A percentile compares a stretch with the other conserved stretches of the same genome.
phyloP scores from a whole-genome alignment of 2,329 filamentous ascomycete genomes.

The Coniochaeta sp. region DNA sequence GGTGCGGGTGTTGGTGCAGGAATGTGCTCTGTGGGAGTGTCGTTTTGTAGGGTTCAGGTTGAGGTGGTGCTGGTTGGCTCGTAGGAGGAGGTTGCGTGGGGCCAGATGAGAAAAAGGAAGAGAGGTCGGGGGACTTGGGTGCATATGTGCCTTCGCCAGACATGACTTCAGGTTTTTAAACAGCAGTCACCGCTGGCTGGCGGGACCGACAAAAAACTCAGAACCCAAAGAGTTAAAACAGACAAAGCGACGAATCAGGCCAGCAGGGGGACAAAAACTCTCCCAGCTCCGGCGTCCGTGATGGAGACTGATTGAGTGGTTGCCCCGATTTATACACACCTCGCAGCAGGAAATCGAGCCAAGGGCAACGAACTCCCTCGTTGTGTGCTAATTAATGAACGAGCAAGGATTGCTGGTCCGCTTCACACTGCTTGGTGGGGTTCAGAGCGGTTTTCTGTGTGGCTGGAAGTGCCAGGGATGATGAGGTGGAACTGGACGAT shows the following conservation, averaged over 20 bases:
- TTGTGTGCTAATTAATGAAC: not conserved
- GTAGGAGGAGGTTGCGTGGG: constrained; percentile 17
- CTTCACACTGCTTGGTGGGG: not conserved
- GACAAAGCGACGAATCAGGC: not conserved
- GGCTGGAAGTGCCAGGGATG: not conserved
- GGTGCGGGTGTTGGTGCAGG: constrained; percentile 11
- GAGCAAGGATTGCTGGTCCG: not conserved
- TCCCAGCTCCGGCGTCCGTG: not conserved
- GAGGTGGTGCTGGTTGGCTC: constrained; percentile 8
- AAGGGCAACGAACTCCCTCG: not conserved
- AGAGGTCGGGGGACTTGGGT: constrained; percentile 53
- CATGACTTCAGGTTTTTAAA: constrained; percentile 29
- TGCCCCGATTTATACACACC: constrained; percentile 2
- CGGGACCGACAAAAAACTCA: not conserved
- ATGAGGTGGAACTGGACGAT: not conserved
- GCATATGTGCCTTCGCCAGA: constrained; percentile 44
- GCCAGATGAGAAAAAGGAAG: constrained; percentile 40
- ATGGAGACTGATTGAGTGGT: not conserved
- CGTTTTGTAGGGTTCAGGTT: constrained; percentile 15
- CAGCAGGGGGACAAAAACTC: not conserved
- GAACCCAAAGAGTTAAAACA: constrained; percentile 12
- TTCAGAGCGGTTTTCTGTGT: not conserved
- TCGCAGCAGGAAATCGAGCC: not conserved
- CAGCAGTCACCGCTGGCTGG: not conserved
- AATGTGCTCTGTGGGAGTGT: constrained; percentile 7